A percentile compares a stretch with the other conserved stretches of the same genome.
Evolutionary conservation across 1,139 yeast species (phyloP).

Genomic region (Taphrina betulina): DNA sequence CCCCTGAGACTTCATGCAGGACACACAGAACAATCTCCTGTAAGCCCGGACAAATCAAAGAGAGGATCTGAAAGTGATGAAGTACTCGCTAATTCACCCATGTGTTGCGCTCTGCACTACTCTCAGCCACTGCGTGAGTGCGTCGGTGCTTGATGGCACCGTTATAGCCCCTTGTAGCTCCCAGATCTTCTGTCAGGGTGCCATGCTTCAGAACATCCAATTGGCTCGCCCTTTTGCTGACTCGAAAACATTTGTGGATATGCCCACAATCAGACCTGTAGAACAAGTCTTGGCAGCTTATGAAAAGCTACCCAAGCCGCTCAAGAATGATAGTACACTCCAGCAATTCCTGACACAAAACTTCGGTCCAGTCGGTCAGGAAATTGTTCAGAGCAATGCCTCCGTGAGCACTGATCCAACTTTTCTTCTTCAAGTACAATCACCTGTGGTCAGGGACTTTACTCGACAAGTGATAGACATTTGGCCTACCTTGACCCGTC

Average conservation of each 20-base stretch:
- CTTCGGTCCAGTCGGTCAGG: constrained; percentile 29
- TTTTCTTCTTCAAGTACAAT: constrained; percentile 12
- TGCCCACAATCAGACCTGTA: constrained; percentile 30
- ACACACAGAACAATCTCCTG: no score
- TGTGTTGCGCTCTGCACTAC: no score
- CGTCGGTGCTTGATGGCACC: no score
- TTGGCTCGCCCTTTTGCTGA: constrained; percentile 27
- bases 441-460: constrained; percentile 23
- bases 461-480: constrained; percentile 23
- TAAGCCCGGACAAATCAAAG: no score
- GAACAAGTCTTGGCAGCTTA: constrained; percentile 21
- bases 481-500: constrained; percentile 31
- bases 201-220: constrained; percentile 24
- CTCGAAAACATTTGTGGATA: constrained; percentile 33
- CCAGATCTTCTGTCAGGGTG: constrained; percentile 31
- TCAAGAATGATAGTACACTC: constrained; percentile 2
- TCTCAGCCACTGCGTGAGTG: no score
- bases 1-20: no score
- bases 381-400: constrained; percentile 5
- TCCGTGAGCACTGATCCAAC: constrained; percentile 15
- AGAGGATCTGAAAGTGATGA: no score
- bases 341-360: constrained; percentile 17
- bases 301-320: constrained; percentile 9
- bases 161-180: constrained; percentile 29
- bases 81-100: no score